A percentile compares a stretch with the other conserved stretches of the same genome.
Conservation (phyloP, 2,329 filamentous ascomycete species). For the Trichophyton mentagrophytes region DNA sequence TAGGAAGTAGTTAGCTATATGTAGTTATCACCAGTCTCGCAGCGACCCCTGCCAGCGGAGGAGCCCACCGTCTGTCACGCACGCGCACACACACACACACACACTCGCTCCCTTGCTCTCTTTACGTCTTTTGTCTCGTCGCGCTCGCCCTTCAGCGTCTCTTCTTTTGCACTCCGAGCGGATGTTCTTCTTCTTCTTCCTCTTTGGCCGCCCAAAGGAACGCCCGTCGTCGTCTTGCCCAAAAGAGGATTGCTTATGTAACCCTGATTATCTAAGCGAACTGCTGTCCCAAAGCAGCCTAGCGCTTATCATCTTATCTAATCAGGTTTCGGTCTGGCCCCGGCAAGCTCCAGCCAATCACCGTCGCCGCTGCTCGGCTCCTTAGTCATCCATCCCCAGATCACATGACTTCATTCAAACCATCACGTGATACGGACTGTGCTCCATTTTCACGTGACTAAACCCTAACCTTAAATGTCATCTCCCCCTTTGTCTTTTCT, state of each 20-base stretch:
- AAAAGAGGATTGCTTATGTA: not conserved
- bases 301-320: not conserved
- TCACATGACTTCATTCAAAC: not conserved
- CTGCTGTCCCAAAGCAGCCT: not conserved
- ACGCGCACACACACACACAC: too few species aligned
- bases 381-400: not conserved
- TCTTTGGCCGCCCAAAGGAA: not conserved
- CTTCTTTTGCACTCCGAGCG: not conserved
- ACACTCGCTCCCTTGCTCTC: too few species aligned
- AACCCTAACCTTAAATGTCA: not conserved
- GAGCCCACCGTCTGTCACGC: too few species aligned
- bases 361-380: not conserved
- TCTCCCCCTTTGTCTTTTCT: not conserved
- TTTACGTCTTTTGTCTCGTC: too few species aligned
- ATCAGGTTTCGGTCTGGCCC: not conserved
- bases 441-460: not conserved
- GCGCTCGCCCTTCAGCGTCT: not conserved
- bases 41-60: too few species aligned
- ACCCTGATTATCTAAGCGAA: not conserved
- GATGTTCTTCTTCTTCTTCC: not conserved
- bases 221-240: not conserved
- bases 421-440: not conserved
- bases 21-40: too few species aligned
- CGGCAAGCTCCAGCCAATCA: not conserved
- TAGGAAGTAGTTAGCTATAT: too few species aligned